Base-by-base conservation (phyloP, 805 yeast genomes). In the Monosporozyma solicola region DNA sequence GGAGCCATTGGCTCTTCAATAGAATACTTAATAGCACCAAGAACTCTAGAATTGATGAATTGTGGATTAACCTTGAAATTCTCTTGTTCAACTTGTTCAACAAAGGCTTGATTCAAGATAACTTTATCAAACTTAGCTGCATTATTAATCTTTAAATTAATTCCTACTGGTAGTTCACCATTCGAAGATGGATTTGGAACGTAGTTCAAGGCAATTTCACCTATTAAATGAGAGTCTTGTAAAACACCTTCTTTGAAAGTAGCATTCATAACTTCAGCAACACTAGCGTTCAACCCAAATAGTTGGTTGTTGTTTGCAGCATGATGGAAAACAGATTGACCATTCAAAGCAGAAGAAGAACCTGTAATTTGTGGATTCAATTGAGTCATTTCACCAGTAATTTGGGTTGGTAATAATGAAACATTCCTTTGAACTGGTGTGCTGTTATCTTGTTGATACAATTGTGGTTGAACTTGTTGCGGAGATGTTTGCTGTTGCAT, bases 251-350 rank as follows among this genome's bases (percentile, higher is more conserved):
- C 87, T 57, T 79, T 80, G 68, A 83, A 83, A 20, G 78, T 76
- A 5, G 89, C 96, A 64, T 82, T 84, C 57, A 88, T 74, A 11
- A 86, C 82, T 71, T 92, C 98, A n/a, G 94, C 91, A 57, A 90
- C 73, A 48, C 95, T 85, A 2, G 91, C 83, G 61, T 84, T 87
- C 59, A 92, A 73, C 2, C 94, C 95, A n/a, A 81, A 77, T 47
- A 67, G 64, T 16, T 62, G 54, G 59, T 75, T 64, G 29, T 78
- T 73, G 7, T 54, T 50, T 13, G 60, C 33, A 39, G 83, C 77
- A 63, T 80, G 85, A 56, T 73, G 78, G 64, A 75, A 72, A 55
- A 72, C 62, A 2, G 64, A 61, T 52, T 63, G 68, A 1, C 70
- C 68, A 16, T 41, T 49, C n/a, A 57, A 39, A 29, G 61, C 35